A percentile compares a stretch with the other conserved stretches of the same genome.
These are phyloP conservation scores for Fusarium sterilihyphosum DNA, from an alignment of 2,329 filamentous ascomycete genomes.

Conservation along the genomic window DNA sequence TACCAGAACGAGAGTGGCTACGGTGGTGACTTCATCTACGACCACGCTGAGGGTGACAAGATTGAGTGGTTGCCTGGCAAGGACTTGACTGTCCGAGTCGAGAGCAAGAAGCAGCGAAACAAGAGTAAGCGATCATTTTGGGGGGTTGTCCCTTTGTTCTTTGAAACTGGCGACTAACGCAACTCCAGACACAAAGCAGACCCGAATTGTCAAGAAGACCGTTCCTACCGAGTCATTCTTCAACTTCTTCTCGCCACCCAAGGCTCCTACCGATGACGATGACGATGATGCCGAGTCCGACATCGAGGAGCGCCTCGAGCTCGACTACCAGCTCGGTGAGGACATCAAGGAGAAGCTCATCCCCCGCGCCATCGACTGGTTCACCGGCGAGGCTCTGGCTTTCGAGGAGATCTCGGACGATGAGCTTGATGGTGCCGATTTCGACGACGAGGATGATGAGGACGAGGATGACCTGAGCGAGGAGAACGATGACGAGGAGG, in stretches of 20 bases:
- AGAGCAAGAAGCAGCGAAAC: constrained; percentile 99
- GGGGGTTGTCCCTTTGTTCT: background rate
- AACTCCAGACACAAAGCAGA: constrained; percentile 92
- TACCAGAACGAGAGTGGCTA: constrained; percentile 99
- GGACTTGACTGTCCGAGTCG: constrained; percentile 91
- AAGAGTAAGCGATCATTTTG: constrained; percentile 77
- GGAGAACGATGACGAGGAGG: constrained; percentile 84
- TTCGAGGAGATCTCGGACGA: constrained; percentile 92
- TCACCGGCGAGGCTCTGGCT: constrained; percentile 96
- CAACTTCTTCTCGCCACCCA: constrained; percentile 98
- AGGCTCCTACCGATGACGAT: constrained; percentile 76
- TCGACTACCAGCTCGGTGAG: constrained; percentile 98
- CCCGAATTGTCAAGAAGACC: constrained; percentile 98
- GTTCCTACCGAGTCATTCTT: constrained; percentile 98
- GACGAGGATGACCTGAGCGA: constrained; percentile 88
- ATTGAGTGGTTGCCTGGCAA: constrained; percentile 96
- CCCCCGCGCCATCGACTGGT: constrained; percentile 98
- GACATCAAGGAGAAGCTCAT: constrained; percentile 99
- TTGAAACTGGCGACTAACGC: constrained; percentile 15
- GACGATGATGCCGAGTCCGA: constrained; percentile 85
- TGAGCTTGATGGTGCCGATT: constrained; percentile 83
- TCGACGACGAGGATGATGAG: constrained; percentile 92
- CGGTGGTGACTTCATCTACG: constrained; percentile 99
- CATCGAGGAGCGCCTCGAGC: constrained; percentile 96
- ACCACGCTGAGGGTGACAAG: constrained; percentile 97